These are phyloP conservation scores for Effrenium voratum DNA, from an alignment of 73 alveolate genomes.

Conservation along the genomic window DNA sequence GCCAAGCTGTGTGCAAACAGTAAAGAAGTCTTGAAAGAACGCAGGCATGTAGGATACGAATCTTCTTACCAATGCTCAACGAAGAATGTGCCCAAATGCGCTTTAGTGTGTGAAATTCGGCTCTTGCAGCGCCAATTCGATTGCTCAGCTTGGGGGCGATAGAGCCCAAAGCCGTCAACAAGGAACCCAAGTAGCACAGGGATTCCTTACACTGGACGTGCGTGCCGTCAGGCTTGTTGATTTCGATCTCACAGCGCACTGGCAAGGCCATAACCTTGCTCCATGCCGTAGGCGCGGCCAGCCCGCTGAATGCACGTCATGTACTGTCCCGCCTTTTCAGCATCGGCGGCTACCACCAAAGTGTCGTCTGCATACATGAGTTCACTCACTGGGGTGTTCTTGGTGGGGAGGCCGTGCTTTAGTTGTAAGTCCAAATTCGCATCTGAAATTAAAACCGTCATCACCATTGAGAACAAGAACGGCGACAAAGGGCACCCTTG, in stretches of 20 bases:
- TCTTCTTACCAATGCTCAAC: neutral
- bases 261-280: neutral
- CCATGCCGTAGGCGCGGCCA: neutral
- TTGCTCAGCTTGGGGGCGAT: neutral
- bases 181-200: neutral
- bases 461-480: neutral
- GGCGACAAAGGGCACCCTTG: neutral
- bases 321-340: neutral
- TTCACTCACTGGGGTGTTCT: neutral
- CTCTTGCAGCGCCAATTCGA: neutral
- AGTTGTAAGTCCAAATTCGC: too few species aligned
- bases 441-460: neutral
- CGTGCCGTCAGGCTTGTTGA: neutral
- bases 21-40: too few species aligned
- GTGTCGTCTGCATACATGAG: neutral
- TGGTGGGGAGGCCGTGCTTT: too few species aligned
- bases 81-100: neutral
- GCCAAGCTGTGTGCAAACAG: constrained; percentile 11
- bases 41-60: neutral
- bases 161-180: neutral
- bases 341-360: neutral
- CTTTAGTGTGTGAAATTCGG: neutral
- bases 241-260: neutral
- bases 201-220: neutral
- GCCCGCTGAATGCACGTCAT: neutral